Percentiles rank a stretch among this genome's conserved stretches.
Conservation (phyloP, 2,329 filamentous ascomycete species). For the Alternaria incomplexa region DNA sequence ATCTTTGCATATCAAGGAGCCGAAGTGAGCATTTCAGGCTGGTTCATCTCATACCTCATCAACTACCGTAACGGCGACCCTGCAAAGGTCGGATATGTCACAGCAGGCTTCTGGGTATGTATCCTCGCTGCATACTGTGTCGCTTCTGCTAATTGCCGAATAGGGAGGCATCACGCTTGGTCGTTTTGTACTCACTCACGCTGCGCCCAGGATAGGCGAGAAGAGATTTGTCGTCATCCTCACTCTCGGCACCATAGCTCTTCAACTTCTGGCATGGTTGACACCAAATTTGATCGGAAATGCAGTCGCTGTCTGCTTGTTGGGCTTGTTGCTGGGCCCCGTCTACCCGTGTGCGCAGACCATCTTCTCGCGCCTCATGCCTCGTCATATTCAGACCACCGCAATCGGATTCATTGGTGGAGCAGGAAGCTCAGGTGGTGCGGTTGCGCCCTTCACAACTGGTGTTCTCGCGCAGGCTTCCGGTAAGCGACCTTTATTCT, state of each 20-base stretch:
- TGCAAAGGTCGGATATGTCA: slow-evolving; percentile 77
- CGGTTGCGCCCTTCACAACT: slow-evolving; percentile 69
- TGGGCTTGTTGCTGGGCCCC: slow-evolving; percentile 78
- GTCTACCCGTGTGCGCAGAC: slow-evolving; percentile 77
- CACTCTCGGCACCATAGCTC: slow-evolving; percentile 65
- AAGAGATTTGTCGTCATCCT: slow-evolving; percentile 70
- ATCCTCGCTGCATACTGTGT: background rate
- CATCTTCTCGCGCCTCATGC: slow-evolving; percentile 67
- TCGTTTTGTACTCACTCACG: slow-evolving; percentile 72
- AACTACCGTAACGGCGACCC: slow-evolving; percentile 73
- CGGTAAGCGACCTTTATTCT: background rate
- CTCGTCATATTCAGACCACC: slow-evolving; percentile 65
- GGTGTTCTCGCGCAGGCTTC: slow-evolving; percentile 66
- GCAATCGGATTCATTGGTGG: slow-evolving; percentile 72
- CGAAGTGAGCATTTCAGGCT: slow-evolving; percentile 83
- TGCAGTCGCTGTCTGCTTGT: slow-evolving; percentile 59
- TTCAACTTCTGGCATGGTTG: slow-evolving; percentile 80
- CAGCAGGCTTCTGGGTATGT: slow-evolving; percentile 69
- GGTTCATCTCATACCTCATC: slow-evolving; percentile 87
- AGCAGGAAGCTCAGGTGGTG: slow-evolving; percentile 72
- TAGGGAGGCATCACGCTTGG: slow-evolving; percentile 78
- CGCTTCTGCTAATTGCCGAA: slow-evolving; percentile 17
- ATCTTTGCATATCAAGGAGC: slow-evolving; percentile 87
- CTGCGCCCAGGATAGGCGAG: slow-evolving; percentile 73
- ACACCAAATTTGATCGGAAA: slow-evolving; percentile 70